These are phyloP conservation scores for Bipolaris zeicola DNA, from an alignment of 2,329 filamentous ascomycete species.

Conservation along the genomic window DNA sequence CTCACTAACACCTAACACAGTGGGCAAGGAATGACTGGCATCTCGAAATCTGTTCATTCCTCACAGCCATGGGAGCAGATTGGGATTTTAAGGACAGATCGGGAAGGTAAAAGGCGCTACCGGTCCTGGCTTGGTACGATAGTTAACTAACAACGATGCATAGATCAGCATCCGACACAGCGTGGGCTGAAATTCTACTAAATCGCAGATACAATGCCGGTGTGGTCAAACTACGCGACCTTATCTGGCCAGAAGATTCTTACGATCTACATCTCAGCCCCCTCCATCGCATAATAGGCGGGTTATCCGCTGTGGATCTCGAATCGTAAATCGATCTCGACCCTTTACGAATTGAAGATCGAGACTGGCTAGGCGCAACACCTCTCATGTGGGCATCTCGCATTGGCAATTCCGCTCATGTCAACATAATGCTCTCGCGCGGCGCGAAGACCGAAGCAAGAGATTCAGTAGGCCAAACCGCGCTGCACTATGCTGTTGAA, in stretches of 20 bases:
- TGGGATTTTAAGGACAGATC: not conserved
- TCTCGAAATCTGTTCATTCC: not conserved
- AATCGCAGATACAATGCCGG: not conserved
- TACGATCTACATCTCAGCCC: not conserved
- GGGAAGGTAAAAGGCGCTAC: not conserved
- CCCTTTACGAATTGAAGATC: not conserved
- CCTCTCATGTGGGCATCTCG: not conserved
- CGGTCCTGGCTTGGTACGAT: not conserved
- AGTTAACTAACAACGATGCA: not conserved
- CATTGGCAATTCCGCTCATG: not conserved
- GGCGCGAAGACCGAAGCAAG: not conserved
- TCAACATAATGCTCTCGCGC: not conserved
- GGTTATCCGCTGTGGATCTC: not conserved
- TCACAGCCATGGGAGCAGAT: not conserved
- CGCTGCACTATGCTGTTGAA: not conserved
- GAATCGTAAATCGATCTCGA: not conserved
- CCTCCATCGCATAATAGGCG: not conserved
- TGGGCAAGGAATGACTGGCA: not conserved
- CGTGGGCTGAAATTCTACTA: not conserved
- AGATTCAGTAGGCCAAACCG: not conserved
- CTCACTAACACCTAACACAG: not conserved
- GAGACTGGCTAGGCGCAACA: not conserved
- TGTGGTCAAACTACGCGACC: not conserved
- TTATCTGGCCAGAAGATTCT: not conserved
- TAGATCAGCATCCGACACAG: not conserved